Percentiles rank a stretch among this genome's conserved stretches.
Conservation (phyloP, 2,329 filamentous ascomycete genomes). For the Pestalotiopsis sp. region DNA sequence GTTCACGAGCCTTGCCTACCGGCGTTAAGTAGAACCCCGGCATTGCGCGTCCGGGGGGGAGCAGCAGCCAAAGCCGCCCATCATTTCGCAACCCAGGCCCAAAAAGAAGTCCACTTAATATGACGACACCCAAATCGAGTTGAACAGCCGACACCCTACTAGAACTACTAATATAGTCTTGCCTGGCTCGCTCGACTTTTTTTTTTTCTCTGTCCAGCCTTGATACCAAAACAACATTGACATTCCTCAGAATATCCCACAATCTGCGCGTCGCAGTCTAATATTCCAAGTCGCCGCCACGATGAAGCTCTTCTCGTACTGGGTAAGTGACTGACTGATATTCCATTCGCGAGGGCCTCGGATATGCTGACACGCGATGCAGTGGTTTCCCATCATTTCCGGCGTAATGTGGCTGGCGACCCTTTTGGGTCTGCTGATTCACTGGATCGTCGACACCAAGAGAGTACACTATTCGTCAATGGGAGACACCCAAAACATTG, state of each 20-base stretch:
- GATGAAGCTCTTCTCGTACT: slow-evolving; percentile 31
- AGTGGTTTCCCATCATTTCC: slow-evolving; percentile 72
- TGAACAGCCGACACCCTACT: not conserved
- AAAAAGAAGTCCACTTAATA: slow-evolving; percentile 11
- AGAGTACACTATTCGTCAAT: slow-evolving; percentile 64
- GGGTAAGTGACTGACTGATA: slow-evolving; percentile 32
- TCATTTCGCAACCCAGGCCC: not conserved
- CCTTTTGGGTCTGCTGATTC: slow-evolving; percentile 70
- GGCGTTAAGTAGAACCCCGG: slow-evolving; percentile 1
- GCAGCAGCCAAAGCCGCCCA: not conserved
- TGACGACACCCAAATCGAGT: slow-evolving; percentile 2
- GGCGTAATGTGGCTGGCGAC: slow-evolving; percentile 67
- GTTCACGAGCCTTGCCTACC: not conserved
- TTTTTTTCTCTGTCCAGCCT: not conserved
- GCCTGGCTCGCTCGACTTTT: not conserved
- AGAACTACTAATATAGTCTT: not conserved
- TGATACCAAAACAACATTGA: not conserved
- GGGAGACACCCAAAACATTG: slow-evolving; percentile 58
- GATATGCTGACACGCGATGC: slow-evolving; percentile 12
- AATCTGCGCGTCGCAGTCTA: not conserved
- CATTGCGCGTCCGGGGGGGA: not conserved
- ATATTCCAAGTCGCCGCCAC: slow-evolving; percentile 1
- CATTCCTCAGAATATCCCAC: not conserved
- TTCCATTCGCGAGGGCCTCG: not conserved
- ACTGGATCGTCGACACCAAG: slow-evolving; percentile 64